These are phyloP conservation scores for Ophiostoma triangulosporum DNA, from an alignment of 2,329 filamentous ascomycete species.

Conservation along the genomic window DNA sequence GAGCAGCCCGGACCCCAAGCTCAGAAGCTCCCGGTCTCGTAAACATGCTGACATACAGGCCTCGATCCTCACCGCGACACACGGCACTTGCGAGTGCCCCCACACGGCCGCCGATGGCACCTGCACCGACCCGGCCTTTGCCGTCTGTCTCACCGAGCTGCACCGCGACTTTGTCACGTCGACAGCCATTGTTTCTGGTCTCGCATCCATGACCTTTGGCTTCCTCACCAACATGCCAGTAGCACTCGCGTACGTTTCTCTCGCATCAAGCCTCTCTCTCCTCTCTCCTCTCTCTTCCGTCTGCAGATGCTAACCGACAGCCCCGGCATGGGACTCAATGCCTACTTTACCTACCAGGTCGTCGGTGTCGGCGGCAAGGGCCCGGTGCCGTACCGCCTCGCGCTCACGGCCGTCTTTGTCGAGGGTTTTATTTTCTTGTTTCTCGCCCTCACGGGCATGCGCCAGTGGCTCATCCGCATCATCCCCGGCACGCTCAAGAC, in stretches of 20 bases:
- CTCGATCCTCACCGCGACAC: constrained; percentile 59
- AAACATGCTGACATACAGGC: constrained; percentile 29
- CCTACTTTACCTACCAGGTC: constrained; percentile 55
- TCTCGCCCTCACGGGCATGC: constrained; percentile 52
- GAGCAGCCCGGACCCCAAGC: too few species aligned
- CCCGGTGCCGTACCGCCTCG: constrained; percentile 42
- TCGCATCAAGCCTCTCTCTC: neutral
- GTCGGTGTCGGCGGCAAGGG: constrained; percentile 47
- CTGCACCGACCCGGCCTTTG: constrained; percentile 20
- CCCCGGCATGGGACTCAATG: constrained; percentile 54
- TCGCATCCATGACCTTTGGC: constrained; percentile 65
- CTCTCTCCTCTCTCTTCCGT: neutral
- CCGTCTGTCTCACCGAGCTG: constrained; percentile 30
- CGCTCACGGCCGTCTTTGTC: constrained; percentile 50
- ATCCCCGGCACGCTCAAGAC: constrained; percentile 53
- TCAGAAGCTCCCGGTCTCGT: too few species aligned
- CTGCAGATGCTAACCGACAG: constrained; percentile 23
- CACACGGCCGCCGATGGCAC: neutral
- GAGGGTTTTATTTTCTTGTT: constrained; percentile 52
- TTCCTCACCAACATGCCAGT: constrained; percentile 72
- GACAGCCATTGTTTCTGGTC: constrained; percentile 65
- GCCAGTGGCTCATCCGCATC: constrained; percentile 57
- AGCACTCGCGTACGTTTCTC: constrained; percentile 48
- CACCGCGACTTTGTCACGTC: constrained; percentile 70
- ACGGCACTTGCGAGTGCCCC: constrained; percentile 59